Evolutionary conservation across 2,329 filamentous ascomycete genomes (phyloP), one percentile per base, ranked within the genome.

Genomic region (Monosporascus sp.): DNA sequence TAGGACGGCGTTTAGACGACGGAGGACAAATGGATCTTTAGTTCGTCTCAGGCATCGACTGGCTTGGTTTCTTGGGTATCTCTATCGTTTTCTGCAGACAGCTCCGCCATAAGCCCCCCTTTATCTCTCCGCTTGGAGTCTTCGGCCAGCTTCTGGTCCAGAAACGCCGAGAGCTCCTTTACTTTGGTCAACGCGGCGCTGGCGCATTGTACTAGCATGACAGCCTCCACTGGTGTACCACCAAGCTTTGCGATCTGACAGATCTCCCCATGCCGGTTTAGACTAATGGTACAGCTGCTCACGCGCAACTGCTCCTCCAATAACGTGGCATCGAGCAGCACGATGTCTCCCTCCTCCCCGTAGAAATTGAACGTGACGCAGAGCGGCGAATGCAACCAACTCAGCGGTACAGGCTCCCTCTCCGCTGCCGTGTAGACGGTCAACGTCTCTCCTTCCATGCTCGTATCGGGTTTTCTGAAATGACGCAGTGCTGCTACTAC

Each of bases 171-270:
- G 60, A 97, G 79, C 62, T 90, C 85, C 74, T 90, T 90, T 20
- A 89, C 89, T 72, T 92, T 95, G 55, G 80, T 78, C 67, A 93
- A 70, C 11, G 92, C 91, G 53, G 86, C 72, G 52, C 81, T 84
- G 2, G 88, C 85, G 71, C 89, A 96, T 61, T 85, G 82, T 60
- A 99, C 75, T 60, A 97, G 73, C 37, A 81, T 76, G 55, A 92
- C 75, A 2, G 92, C 91, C 68, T 97, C 89, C 14, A 96, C 82
- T 1, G 91, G 82, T 20, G 82, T 80, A 25, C 94, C 94, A 24
- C 93, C 92, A 54, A 94, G 83, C 75, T 99, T 99, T 31, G 91
- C 87, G 55, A 97, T 82, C 70, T 95, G 90, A 64, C 91, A 96
- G 41, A 97, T 83, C 74, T 97, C 92, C 24, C 92, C 92, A 65